Evolutionary conservation across 2,329 filamentous ascomycete species (phyloP), one percentile per base, ranked within the genome.

Genomic region (Apiospora kogelbergensis): DNA sequence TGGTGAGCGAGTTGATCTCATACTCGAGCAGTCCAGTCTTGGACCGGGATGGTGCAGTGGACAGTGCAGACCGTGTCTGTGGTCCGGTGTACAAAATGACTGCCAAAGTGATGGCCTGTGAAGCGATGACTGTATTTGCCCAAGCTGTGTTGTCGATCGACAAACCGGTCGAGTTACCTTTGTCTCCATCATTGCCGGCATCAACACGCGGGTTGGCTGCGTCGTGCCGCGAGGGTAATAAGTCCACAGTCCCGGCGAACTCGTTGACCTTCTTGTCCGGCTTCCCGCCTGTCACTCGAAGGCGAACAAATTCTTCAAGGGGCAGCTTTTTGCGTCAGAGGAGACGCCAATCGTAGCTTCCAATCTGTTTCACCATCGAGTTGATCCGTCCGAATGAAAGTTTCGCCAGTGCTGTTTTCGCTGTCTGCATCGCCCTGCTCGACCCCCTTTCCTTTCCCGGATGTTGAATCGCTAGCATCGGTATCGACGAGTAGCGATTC

Each of bases 321-420:
- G 90, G 81, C 24, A 99, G 83, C n/a, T 84, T 87, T 87, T 77
- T 99, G 96, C 0, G 95, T 95, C 33, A 98, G 81, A 0, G 93
- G 89, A 15, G 94, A 96, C 1, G 96, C 94, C 44, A 98, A 81
- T 40, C 97, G 91, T 68, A 99, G 84, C 81, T 99, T 99, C 97
- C 96, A 99, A 77, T 99, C 96, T 0, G 96, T 99, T 82, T 99
- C 96, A 74, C 96, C 96, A 76, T 99, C 96, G 11, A 99, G 86
- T 78, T 99, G 96, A 80, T 99, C 96, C 1, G 97, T 99, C 70
- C 96, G 89, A 77, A 99, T 98, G 76, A 99, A 99, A 0, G 95
- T 95, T 81, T 99, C 97, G 37, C 94, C 94, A 33, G 86, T 85
- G 22, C 81, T 80, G 63, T 26, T 65, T 26, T 24, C 37, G 40